phyloP scores from a whole-genome alignment of 1,284 basidiomycete genomes.

The Ganoderma boninense region DNA sequence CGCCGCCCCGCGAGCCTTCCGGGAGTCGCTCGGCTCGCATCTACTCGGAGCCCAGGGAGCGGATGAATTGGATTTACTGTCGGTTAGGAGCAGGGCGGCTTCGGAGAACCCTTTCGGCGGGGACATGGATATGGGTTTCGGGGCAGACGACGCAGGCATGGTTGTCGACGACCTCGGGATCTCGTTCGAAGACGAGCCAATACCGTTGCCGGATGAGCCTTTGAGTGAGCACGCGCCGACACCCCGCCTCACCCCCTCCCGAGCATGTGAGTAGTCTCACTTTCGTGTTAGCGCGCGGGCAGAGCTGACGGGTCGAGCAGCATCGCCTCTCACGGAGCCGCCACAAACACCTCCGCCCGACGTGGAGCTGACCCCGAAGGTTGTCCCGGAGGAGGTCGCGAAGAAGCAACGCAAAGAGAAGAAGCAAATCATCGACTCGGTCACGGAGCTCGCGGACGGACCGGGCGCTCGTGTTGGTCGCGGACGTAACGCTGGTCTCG shows the following conservation, averaged over 20 bases:
- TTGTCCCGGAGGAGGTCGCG: constrained; percentile 46
- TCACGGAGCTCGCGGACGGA: constrained; percentile 85
- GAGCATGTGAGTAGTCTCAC: constrained; percentile 64
- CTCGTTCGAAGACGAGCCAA: constrained; percentile 63
- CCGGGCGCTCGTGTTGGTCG: constrained; percentile 63
- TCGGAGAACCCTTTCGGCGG: constrained; percentile 71
- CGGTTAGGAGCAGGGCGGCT: constrained; percentile 64
- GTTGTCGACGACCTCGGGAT: constrained; percentile 80
- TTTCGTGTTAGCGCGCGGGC: neutral
- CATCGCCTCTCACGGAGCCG: constrained; percentile 76
- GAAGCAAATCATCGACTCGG: constrained; percentile 84
- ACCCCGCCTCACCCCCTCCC: constrained; percentile 67
- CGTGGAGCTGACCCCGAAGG: constrained; percentile 56
- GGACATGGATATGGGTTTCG: constrained; percentile 71
- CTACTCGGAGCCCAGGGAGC: constrained; percentile 56
- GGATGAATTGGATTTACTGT: constrained; percentile 67
- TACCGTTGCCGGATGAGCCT: constrained; percentile 28
- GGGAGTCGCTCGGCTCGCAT: constrained; percentile 68
- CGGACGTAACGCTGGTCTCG: constrained; percentile 62
- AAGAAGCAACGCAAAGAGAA: constrained; percentile 65
- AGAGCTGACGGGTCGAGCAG: constrained; percentile 45
- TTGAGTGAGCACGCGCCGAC: constrained; percentile 41
- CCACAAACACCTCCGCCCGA: constrained; percentile 75
- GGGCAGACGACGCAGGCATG: constrained; percentile 55
- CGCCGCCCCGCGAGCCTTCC: constrained; percentile 49